Base-by-base conservation (phyloP, 2,329 filamentous ascomycete genomes). In the Rhinocladiella similis region DNA sequence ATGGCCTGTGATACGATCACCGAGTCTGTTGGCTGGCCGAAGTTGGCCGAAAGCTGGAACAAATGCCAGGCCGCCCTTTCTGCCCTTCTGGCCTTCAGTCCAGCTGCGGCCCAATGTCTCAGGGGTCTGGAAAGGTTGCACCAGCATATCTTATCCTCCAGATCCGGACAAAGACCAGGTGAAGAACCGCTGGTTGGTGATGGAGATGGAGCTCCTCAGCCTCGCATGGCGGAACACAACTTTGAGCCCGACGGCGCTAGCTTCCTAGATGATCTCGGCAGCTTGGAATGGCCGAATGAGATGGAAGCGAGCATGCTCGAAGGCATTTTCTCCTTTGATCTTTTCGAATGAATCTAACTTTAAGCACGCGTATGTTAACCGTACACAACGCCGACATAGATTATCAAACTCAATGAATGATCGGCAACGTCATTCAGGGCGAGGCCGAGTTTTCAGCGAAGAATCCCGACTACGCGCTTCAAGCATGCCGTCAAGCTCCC, bases 251-350 rank as follows among this genome's bases (percentile, higher is more conserved):
- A 12, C 19, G 14, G 14, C 10, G 20, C 14, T 9, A 42, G 36
- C 16, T 20, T 36, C 2, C 35, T 47, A 14, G 50, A 41, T 14
- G 41, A 47, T 25, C 38, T 41, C n/a, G 42, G 19, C 39, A 19
- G 47, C 22, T 38, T 46, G 13, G 50, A 53, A n/a, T 53, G 50
- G 50, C 50, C 50, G 12, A 50, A 41, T 47, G 39, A 36, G 3
- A 19, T 46, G 13, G 50, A 53, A 41, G 42, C 33, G 12, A 47
- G 41, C n/a, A 46, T 53, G 39, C 41, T 53, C 7, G 50, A 53
- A 14, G 42, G 47, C 22, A 47, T 53, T 14, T 53, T 53, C 36
- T 19, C 50, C 33, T 47, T 53, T 35, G 47, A 50, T 48, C 14
- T 42, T 18, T 39, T 33, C 9, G 19, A 33, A 9, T 35, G 27